Base-by-base conservation (phyloP, 257 asterid species). In the Gynochthodes officinalis region DNA sequence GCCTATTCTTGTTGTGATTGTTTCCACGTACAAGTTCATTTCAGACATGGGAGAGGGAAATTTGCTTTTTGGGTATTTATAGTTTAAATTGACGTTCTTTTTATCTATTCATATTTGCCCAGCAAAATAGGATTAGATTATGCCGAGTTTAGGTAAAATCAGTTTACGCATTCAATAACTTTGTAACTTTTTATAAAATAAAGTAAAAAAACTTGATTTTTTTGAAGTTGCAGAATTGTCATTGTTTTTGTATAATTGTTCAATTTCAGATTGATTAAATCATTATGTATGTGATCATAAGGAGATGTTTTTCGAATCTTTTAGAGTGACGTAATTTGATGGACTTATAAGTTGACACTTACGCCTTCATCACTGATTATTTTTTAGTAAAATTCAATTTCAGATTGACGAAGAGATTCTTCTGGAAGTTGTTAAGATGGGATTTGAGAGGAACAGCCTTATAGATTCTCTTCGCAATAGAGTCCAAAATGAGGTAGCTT, bases 361-460 rank as follows among this genome's bases (percentile, higher is more conserved):
- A 14, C n/a, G 16, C 6, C 30, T 32, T 4, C 49, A 49, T 18
- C 72, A 18, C 8, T 46, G 27, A 66, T 42, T 39, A 14, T 33
- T 14, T 67, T 43, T 21, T 35, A 30, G 39, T 27, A 58, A 81
- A 37, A 40, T 61, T 57, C 23, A 8, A 33, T 64, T 77, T 86
- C 91, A 92, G 98, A 87, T 93, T 37, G 97, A 90, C 70, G 98
- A 93, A 85, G 97, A 93, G 61, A 90, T 93, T 80, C 95, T 93
- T 68, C 93, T 80, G 72, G 95, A 89, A 81, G 95, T 93, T 69
- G 72, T 88, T 75, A 86, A 90, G 83, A 89, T 83, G 97, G 96
- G 96, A 71, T 90, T 90, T 78, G 90, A 89, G 78, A 77, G 90
- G 86, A 82, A 73, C 74, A 79, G 46, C 76, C 86, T 93, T 53